phyloP scores from a whole-genome alignment of 257 asterid species.

The Plantago elongata region DNA sequence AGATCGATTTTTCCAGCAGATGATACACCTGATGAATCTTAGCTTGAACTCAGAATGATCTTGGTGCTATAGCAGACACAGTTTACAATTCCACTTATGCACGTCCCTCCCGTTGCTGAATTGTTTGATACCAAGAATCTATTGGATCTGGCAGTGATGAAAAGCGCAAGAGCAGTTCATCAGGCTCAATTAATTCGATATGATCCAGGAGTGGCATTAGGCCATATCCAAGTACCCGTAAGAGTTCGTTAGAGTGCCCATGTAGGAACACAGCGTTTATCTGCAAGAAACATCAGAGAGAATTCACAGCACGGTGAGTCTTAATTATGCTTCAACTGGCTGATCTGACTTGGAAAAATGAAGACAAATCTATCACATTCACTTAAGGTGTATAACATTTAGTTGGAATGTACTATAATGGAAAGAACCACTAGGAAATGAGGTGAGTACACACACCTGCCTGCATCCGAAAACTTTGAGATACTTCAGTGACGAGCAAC shows the following conservation, averaged over 20 bases:
- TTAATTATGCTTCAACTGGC: too few species aligned
- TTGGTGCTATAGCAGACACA: neutral
- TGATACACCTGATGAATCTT: neutral
- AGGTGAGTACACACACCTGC: constrained; percentile 43
- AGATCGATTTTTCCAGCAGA: neutral
- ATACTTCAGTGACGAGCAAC: constrained; percentile 61
- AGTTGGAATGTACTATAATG: neutral
- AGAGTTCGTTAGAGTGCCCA: constrained; percentile 54
- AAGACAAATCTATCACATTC: too few species aligned
- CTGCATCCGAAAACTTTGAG: constrained; percentile 76
- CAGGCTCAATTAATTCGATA: constrained; percentile 36
- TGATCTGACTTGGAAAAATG: too few species aligned
- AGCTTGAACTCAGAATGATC: neutral
- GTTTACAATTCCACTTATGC: neutral
- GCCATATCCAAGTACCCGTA: constrained; percentile 46
- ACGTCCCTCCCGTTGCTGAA: neutral
- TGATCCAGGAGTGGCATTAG: constrained; percentile 32
- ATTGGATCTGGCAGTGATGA: constrained; percentile 26
- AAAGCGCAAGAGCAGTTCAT: constrained; percentile 37
- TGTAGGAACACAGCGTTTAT: constrained; percentile 40
- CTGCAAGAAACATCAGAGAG: constrained; percentile 33
- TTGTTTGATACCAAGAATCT: constrained; percentile 2
- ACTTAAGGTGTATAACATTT: neutral
- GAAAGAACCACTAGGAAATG: neutral
- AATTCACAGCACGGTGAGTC: too few species aligned